A percentile compares a stretch with the other conserved stretches of the same genome.
Conservation (phyloP, 75 land plant species). For the Pinus taeda region DNA sequence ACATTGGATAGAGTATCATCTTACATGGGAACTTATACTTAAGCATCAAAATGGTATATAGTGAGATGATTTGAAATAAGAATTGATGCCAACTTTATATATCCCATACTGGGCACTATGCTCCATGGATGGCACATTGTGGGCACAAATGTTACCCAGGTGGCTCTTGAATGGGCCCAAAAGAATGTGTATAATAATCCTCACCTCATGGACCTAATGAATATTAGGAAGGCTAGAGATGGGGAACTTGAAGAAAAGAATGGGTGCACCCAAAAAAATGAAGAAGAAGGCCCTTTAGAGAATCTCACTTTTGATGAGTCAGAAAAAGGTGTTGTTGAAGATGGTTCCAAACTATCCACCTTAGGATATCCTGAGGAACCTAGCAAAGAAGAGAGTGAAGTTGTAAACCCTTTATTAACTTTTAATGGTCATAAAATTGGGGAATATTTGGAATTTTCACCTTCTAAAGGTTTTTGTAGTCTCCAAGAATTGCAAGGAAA, state of each 20-base stretch:
- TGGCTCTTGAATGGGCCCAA: slow-evolving; percentile 85
- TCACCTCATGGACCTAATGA: slow-evolving; percentile 61
- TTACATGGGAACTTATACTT: too few relatives aligned
- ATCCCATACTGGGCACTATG: too few relatives aligned
- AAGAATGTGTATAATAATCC: slow-evolving; percentile 71
- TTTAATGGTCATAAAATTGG: background rate
- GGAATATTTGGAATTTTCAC: background rate
- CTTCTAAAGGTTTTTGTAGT: background rate
- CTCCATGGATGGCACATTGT: too few relatives aligned
- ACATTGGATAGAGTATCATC: too few relatives aligned
- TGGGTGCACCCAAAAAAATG: background rate
- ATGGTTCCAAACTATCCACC: background rate
- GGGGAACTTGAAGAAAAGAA: background rate
- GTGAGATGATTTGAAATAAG: too few relatives aligned
- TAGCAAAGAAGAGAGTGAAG: background rate
- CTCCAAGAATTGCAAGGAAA: slow-evolving; percentile 18
- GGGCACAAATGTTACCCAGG: slow-evolving; percentile 61
- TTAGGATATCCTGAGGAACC: background rate
- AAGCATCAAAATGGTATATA: too few relatives aligned
- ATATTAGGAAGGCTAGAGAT: slow-evolving; percentile 53
- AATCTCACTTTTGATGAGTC: background rate
- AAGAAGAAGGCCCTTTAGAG: background rate
- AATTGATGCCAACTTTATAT: too few relatives aligned
- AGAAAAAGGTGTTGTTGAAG: background rate
- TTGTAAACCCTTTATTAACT: background rate